A percentile compares a stretch with the other conserved stretches of the same genome.
Conservation (phyloP, 352 stramenopile genomes). For the Peronospora farinosa region DNA sequence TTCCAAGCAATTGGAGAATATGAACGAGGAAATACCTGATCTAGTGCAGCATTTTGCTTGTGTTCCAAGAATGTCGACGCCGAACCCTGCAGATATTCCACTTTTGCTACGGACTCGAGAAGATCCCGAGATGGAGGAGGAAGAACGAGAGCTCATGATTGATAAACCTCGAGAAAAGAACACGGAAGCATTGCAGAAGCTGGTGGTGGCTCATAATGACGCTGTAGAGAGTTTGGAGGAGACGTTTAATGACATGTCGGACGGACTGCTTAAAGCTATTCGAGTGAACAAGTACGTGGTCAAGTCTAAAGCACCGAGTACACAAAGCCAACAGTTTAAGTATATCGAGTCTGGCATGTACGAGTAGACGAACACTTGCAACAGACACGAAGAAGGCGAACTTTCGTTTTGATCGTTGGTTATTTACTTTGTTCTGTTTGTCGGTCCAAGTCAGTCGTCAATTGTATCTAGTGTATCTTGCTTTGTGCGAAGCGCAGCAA, state of each 20-base stretch:
- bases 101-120: slow-evolving; percentile 74
- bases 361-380: slow-evolving; percentile 17
- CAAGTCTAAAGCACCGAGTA: slow-evolving; percentile 71
- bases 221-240: slow-evolving; percentile 73
- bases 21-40: slow-evolving; percentile 84
- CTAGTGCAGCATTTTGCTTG: slow-evolving; percentile 82
- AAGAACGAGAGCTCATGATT: slow-evolving; percentile 63
- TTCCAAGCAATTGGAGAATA: slow-evolving; percentile 84
- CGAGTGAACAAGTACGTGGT: slow-evolving; percentile 82
- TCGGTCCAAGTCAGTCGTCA: slow-evolving; percentile 9
- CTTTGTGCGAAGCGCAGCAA: slow-evolving; percentile 25
- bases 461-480: slow-evolving; percentile 15
- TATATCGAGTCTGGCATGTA: slow-evolving; percentile 83
- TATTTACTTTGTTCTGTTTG: slow-evolving; percentile 23
- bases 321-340: slow-evolving; percentile 75
- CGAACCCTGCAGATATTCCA: slow-evolving; percentile 70
- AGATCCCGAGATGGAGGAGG: slow-evolving; percentile 81
- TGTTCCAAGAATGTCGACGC: slow-evolving; percentile 75
- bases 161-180: slow-evolving; percentile 65
- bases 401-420: slow-evolving; percentile 20
- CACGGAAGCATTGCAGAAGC: slow-evolving; percentile 58
- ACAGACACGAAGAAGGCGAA: background rate
- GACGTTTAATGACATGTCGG: slow-evolving; percentile 79
- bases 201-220: slow-evolving; percentile 62
- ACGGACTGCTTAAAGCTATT: slow-evolving; percentile 77